Evolutionary conservation across 2,329 filamentous ascomycete genomes (phyloP).

Genomic region (Diaporthe velutina): DNA sequence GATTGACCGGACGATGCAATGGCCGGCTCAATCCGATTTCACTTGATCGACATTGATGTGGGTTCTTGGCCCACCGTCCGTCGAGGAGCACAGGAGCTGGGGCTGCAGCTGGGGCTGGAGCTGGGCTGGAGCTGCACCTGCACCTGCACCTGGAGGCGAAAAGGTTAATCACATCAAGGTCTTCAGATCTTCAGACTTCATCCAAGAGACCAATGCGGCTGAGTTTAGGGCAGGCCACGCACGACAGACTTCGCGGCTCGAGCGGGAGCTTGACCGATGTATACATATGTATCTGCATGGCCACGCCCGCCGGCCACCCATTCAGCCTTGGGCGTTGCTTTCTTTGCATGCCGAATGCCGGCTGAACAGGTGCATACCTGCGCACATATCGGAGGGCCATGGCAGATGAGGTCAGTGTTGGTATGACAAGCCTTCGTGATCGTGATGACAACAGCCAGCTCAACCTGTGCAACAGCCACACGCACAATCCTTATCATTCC

Average conservation of each 20-base stretch:
- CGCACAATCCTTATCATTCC: not conserved
- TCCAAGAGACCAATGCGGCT: constrained; percentile 25
- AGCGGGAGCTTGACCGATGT: constrained; percentile 19
- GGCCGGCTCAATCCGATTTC: constrained; percentile 6
- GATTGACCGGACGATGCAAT: constrained; percentile 28
- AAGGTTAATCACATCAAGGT: not conserved
- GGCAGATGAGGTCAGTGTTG: constrained; percentile 12
- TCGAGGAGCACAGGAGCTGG: not conserved
- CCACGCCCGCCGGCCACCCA: not conserved
- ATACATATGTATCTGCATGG: not conserved
- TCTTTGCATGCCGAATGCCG: not conserved
- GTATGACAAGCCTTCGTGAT: not conserved
- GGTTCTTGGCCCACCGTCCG: not conserved
- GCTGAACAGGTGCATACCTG: constrained; percentile 6
- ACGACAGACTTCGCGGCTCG: constrained; percentile 20
- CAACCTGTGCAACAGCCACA: not conserved
- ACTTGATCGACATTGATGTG: not conserved
- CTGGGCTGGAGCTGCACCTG: not conserved
- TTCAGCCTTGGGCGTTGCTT: not conserved
- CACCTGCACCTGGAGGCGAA: not conserved
- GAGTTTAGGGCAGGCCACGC: constrained; percentile 22
- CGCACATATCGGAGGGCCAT: too few relatives aligned
- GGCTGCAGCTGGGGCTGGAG: not conserved
- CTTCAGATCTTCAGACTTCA: constrained; percentile 8
- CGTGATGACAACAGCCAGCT: not conserved